A percentile compares a stretch with the other conserved stretches of the same genome.
phyloP scores from a whole-genome alignment of 2,329 filamentous ascomycete species.

The Pyricularia pennisetigena region DNA sequence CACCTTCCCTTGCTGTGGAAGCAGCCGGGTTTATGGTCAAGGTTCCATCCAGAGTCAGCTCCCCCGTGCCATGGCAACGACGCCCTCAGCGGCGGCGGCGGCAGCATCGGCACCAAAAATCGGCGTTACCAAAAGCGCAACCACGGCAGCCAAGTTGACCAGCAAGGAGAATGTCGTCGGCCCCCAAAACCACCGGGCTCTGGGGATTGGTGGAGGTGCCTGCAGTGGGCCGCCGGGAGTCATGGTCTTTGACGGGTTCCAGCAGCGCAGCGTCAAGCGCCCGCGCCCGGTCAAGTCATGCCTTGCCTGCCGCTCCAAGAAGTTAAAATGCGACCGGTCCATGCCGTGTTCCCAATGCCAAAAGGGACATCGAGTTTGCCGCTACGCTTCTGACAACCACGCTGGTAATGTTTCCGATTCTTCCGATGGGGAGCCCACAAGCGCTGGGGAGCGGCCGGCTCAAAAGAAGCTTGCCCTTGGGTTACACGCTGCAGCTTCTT shows the following conservation, averaged over 20 bases:
- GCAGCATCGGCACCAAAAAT: not conserved
- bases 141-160: not conserved
- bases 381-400: constrained; percentile 36
- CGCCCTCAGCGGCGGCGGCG: not conserved
- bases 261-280: constrained; percentile 35
- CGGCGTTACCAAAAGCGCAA: not conserved
- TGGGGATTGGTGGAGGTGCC: not conserved
- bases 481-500: not conserved
- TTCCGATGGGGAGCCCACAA: constrained; percentile 13
- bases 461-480: constrained; percentile 5
- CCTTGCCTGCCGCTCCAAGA: constrained; percentile 47
- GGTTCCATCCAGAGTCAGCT: not conserved
- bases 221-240: not conserved
- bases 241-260: constrained; percentile 11
- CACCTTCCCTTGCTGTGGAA: not conserved
- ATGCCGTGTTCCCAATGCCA: constrained; percentile 48
- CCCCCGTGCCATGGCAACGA: not conserved
- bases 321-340: constrained; percentile 45
- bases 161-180: not conserved
- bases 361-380: constrained; percentile 43
- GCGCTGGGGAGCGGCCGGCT: constrained; percentile 12
- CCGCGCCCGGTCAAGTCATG: constrained; percentile 46
- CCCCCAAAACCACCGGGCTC: not conserved
- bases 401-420: constrained; percentile 34
- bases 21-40: not conserved